A percentile compares a stretch with the other conserved stretches of the same genome.
Evolutionary conservation across 129 eudicot species (phyloP).

Genomic region (Centella asiatica): DNA sequence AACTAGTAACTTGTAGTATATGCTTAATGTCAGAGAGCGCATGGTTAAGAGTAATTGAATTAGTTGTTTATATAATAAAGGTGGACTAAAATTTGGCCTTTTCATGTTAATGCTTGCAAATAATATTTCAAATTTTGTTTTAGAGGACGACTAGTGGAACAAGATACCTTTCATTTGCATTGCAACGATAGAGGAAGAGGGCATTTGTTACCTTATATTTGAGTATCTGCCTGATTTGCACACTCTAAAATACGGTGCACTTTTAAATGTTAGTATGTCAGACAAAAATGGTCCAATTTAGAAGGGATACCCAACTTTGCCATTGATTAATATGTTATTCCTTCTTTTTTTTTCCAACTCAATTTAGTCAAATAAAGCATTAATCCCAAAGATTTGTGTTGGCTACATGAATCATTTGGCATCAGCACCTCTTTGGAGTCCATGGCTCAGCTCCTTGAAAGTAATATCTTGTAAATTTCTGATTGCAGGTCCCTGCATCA

Average conservation of each 20-base stretch:
- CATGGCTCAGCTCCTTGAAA: too few species aligned
- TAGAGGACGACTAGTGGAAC: background rate
- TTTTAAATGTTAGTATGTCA: background rate
- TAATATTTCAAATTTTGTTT: background rate
- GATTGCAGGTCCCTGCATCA: constrained; percentile 81
- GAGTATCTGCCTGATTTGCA: background rate
- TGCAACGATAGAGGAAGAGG: background rate
- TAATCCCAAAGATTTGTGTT: too few species aligned
- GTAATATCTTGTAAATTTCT: background rate
- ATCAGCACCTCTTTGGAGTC: too few species aligned
- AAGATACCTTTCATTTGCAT: background rate
- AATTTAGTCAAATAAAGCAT: too few species aligned
- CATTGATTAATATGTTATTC: too few species aligned
- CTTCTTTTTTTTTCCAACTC: too few species aligned
- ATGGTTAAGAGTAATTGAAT: too few species aligned
- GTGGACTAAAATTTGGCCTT: background rate
- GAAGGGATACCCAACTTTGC: too few species aligned
- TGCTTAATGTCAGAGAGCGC: too few species aligned
- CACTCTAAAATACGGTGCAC: background rate
- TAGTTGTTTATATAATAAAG: too few species aligned
- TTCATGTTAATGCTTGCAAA: background rate
- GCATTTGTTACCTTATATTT: background rate
- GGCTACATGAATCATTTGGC: too few species aligned
- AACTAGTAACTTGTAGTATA: too few species aligned
- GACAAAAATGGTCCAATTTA: background rate